Base-by-base conservation (phyloP, 2,329 filamentous ascomycete species). In the Herpotrichia juniperi region DNA sequence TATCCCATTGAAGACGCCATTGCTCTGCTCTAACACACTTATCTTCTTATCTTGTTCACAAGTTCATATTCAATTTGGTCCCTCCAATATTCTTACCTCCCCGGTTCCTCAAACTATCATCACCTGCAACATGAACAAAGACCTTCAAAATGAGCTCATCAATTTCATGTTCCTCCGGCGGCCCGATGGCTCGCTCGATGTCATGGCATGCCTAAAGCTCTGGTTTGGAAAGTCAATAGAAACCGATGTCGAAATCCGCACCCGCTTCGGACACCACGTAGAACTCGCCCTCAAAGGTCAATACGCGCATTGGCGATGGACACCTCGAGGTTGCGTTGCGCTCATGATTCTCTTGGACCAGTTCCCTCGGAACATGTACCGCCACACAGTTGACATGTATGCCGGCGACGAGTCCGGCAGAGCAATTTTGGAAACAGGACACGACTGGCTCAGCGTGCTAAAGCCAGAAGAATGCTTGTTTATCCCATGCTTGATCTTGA, bases 331-430 rank as follows among this genome's bases (percentile, higher is more conserved):
- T 14, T 56, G 49, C 34, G 30, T 56, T 24, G 72, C 73, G 7
- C 58, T 74, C 11, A 65, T 75, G 31, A 57, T 76, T n/a, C 66
- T 75, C 1, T 66, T 75, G 6, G 72, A 76, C 54, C 72, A 76
- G 54, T 72, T 75, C 40, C 67, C 73, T 9, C 66, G 73, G 4
- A 75, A 75, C 39, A 59, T 75, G 40, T 74, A 68, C 51, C 66
- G 73, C 11, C 64, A 64, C 9, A 67, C 66, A 1, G 56, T 62
- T 5, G 53, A 64, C 9, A 64, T 69, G 16, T 74, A 67, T 50
- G 63, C 62, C 7, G 67, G 67, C 14, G 74, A 74, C 48, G 24
- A 30, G 12, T 31, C 43, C 12, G 52, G 48, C 9, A 40, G 52
- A 19, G 16, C 28, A 9, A 48, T 54, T 21, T 48, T 53, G 16